Conservation (phyloP, 2,329 filamentous ascomycete genomes). For the Exophiala sp. region DNA sequence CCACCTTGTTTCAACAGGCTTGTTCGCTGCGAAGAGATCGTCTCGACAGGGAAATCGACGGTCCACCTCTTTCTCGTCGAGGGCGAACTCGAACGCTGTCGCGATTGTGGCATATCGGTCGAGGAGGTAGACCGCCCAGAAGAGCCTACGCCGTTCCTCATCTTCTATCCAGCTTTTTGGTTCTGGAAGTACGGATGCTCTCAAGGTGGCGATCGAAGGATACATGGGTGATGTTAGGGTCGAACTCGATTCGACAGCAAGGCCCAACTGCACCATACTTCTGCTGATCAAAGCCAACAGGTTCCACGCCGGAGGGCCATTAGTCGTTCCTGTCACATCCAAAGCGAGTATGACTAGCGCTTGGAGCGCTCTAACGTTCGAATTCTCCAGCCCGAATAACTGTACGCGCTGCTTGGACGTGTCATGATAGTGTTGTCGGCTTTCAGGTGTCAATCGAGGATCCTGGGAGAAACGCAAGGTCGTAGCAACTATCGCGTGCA, state of each 20-base stretch:
- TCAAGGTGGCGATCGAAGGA: conserved; percentile 82
- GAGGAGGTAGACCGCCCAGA: conserved; percentile 92
- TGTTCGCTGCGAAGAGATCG: conserved; percentile 78
- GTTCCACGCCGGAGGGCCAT: conserved; percentile 90
- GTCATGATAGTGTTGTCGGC: conserved; percentile 70
- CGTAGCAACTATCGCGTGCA: conserved; percentile 86
- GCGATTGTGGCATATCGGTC: conserved; percentile 88
- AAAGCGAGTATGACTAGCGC: conserved; percentile 82
- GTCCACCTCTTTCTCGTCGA: conserved; percentile 87
- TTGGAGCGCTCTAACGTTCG: conserved; percentile 81
- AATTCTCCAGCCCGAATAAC: conserved; percentile 83
- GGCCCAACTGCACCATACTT: conserved; percentile 80
- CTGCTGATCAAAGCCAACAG: conserved; percentile 83
- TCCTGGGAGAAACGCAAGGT: conserved; percentile 82
- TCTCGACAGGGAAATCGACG: conserved; percentile 82
- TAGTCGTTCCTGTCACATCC: conserved; percentile 80
- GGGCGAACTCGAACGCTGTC: conserved; percentile 85
- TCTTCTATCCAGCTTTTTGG: conserved; percentile 85
- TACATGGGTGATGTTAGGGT: conserved; percentile 73
- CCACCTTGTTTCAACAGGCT: conserved; percentile 79
- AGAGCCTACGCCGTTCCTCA: conserved; percentile 76
- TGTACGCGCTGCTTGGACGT: conserved; percentile 82
- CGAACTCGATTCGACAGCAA: conserved; percentile 79
- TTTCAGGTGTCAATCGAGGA: conserved; percentile 66
- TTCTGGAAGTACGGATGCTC: conserved; percentile 80